Evolutionary conservation across 1,284 basidiomycete genomes (phyloP).

Genomic region (Uromyces viciae-fabae): DNA sequence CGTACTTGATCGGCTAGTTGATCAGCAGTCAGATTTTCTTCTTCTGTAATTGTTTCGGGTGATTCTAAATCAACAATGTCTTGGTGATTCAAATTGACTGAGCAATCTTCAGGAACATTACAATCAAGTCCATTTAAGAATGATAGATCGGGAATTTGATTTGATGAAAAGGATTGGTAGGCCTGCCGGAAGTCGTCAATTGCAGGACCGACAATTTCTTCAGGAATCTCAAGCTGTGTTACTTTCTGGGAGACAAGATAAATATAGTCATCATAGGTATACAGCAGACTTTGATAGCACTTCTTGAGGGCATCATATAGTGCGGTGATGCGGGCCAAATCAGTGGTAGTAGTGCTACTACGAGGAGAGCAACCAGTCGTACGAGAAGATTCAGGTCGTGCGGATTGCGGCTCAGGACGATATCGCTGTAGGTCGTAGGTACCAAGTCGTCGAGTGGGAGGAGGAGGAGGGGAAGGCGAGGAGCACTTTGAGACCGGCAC

Average conservation of each 20-base stretch:
- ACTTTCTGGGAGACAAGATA: slow-evolving; percentile 4
- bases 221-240: background rate
- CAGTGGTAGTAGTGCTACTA: background rate
- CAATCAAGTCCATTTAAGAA: background rate
- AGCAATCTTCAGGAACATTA: background rate
- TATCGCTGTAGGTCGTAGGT: slow-evolving; percentile 28
- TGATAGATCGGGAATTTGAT: background rate
- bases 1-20: slow-evolving; percentile 18
- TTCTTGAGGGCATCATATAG: background rate
- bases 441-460: slow-evolving; percentile 12
- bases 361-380: background rate
- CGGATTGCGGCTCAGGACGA: background rate
- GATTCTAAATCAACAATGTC: too few relatives aligned
- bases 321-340: background rate
- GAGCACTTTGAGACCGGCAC: background rate
- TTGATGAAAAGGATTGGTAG: background rate
- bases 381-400: background rate
- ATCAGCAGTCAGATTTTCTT: background rate
- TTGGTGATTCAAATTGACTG: background rate
- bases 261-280: slow-evolving; percentile 3
- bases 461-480: slow-evolving; percentile 12
- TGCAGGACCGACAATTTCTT: background rate
- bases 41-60: background rate
- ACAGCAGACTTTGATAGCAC: background rate
- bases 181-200: background rate